Evolutionary conservation across 1,139 yeast species (phyloP), one percentile per base, ranked within the genome.

Genomic region (Lodderomyces beijingensis): DNA sequence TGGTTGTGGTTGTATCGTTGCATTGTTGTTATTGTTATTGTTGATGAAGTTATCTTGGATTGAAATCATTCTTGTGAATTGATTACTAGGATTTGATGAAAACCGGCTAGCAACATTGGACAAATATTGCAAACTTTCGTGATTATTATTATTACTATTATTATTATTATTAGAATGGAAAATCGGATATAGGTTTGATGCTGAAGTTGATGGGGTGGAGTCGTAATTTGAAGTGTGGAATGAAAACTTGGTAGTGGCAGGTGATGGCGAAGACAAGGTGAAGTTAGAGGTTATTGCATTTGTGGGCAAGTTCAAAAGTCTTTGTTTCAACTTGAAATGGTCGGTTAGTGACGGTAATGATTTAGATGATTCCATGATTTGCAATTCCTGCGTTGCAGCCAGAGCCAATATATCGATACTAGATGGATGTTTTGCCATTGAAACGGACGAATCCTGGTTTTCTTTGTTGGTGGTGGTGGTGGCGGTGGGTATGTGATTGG

Each of bases 301-400:
- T 19, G 28, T 8, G 14, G 31, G 5, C 16, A 22, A 19, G 26
- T 32, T 27, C n/a, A 28, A 14, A n/a, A 29, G 31, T 24, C 27
- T 24, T 7, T 19, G 15, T 12, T 31, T 27, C 19, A 23, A 22
- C 20, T 30, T 32, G 38, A 79, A 79, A 56, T 74, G 79, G 28
- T 79, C 78, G 0, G 82, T 65, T 34, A 80, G 59, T 3, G 85
- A 72, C 2, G 88, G 88, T 25, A 81, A 64, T 1, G 85, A 78
- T 49, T 71, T 74, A 8, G 79, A 73, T 22, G 50, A 30, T 46
- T 74, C 78, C 37, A 79, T 48, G 38, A 68, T 61, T 33, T 62
- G 82, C 36, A 85, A 65, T 52, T 84, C 91, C 50, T 83, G 84
- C 4, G 88, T 74, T 1, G 95, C 94, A 3, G 94, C 93, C 16